Evolutionary conservation across 306 rosid species (phyloP).

Genomic region (Vachellia collinsii): DNA sequence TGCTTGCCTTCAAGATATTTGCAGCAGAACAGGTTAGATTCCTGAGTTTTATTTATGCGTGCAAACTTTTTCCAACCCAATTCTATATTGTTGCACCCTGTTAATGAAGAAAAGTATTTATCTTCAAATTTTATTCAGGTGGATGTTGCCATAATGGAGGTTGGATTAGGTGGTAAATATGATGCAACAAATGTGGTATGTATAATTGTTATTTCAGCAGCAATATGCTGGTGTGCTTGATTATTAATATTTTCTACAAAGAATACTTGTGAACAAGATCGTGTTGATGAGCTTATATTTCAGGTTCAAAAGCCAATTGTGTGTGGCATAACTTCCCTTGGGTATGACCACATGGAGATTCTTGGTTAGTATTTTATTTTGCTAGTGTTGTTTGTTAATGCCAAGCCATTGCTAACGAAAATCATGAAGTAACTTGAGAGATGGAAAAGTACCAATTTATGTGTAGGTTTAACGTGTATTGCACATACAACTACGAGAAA

Average conservation of each 20-base stretch:
- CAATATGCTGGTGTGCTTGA: slow-evolving; percentile 26
- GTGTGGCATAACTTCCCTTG: slow-evolving; percentile 91
- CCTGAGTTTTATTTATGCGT: slow-evolving; percentile 21
- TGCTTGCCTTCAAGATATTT: slow-evolving; percentile 97
- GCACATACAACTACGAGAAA: slow-evolving; percentile 18
- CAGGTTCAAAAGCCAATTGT: slow-evolving; percentile 75
- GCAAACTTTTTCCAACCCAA: slow-evolving; percentile 22
- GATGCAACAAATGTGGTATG: slow-evolving; percentile 98
- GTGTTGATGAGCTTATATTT: slow-evolving; percentile 30
- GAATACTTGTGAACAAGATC: slow-evolving; percentile 28
- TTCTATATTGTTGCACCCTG: slow-evolving; percentile 5
- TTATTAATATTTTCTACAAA: slow-evolving; percentile 23
- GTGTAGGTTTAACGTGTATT: slow-evolving; percentile 5
- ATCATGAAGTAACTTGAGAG: slow-evolving; percentile 18
- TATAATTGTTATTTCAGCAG: slow-evolving; percentile 30
- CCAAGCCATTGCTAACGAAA: slow-evolving; percentile 29
- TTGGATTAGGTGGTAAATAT: slow-evolving; percentile 90
- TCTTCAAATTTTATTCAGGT: slow-evolving; percentile 57
- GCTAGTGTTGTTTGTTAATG: slow-evolving; percentile 28
- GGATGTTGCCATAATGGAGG: slow-evolving; percentile 93
- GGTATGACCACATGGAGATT: slow-evolving; percentile 98
- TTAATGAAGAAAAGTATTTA: slow-evolving; percentile 1
- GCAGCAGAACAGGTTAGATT: slow-evolving; percentile 78
- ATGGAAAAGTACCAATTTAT: slow-evolving; percentile 2
- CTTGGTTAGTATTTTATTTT: slow-evolving; percentile 77